phyloP scores from a whole-genome alignment of 148 eudicot species.

The Dysphania ambrosioides region DNA sequence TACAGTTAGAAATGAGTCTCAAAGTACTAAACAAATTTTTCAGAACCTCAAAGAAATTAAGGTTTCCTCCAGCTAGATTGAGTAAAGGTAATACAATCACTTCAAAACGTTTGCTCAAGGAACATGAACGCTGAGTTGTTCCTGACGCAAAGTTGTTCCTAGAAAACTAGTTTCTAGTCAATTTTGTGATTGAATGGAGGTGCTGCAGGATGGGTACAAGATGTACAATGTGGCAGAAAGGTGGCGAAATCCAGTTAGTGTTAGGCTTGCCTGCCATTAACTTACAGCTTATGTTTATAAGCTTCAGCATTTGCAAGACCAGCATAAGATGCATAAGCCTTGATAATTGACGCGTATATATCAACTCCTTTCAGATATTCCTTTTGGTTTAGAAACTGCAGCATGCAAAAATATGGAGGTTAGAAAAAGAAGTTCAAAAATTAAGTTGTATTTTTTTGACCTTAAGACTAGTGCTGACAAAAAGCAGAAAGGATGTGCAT shows the following conservation, averaged over 20 bases:
- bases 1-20: not conserved
- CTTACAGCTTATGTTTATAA: conserved; percentile 14
- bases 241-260: not conserved
- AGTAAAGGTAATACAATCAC: not conserved
- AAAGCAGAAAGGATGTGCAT: not conserved
- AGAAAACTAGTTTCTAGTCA: not conserved
- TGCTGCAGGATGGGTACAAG: not conserved
- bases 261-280: not conserved
- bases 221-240: not conserved
- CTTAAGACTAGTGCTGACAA: not conserved
- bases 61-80: not conserved
- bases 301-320: conserved; percentile 7
- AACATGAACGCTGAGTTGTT: not conserved
- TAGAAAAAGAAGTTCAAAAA: not conserved
- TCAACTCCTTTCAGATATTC: conserved; percentile 25
- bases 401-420: not conserved
- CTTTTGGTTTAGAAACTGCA: conserved; percentile 28
- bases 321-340: conserved; percentile 19
- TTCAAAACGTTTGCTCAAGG: not conserved
- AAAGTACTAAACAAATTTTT: not conserved
- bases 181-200: not conserved
- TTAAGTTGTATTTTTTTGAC: not conserved
- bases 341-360: conserved; percentile 18
- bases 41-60: not conserved
- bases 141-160: not conserved